Percentiles rank a stretch among this genome's conserved stretches.
These are phyloP conservation scores for Phellinidium pouzarii DNA, from an alignment of 1,284 basidiomycete genomes.

Conservation along the genomic window DNA sequence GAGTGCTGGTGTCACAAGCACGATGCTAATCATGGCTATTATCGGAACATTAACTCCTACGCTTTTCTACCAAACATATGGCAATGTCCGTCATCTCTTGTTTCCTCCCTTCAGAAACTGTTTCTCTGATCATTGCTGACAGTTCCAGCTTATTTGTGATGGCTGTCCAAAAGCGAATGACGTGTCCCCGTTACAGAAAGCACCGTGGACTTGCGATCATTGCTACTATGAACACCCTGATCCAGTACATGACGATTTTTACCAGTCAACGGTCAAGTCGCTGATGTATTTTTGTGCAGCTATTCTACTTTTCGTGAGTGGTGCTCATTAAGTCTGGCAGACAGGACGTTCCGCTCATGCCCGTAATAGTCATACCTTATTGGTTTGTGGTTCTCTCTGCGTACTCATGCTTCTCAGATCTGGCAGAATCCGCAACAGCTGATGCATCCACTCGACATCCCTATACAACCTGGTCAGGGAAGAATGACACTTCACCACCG, in stretches of 20 bases:
- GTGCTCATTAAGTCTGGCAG: not conserved
- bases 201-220: constrained; percentile 81
- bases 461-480: constrained; percentile 37
- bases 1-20: constrained; percentile 96
- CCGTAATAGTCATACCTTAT: constrained; percentile 82
- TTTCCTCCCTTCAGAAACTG: constrained; percentile 4
- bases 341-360: not conserved
- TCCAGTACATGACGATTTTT: constrained; percentile 91
- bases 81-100: constrained; percentile 73
- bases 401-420: constrained; percentile 97
- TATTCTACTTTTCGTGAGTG: constrained; percentile 81
- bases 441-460: constrained; percentile 61
- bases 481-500: constrained; percentile 74
- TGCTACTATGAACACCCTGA: constrained; percentile 96
- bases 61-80: constrained; percentile 97
- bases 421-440: constrained; percentile 97
- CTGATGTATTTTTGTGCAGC: constrained; percentile 94
- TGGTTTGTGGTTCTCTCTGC: constrained; percentile 97
- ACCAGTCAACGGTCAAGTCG: constrained; percentile 88
- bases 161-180: constrained; percentile 65
- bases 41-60: constrained; percentile 96
- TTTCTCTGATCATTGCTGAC: constrained; percentile 19
- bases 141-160: constrained; percentile 92
- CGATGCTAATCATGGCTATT: constrained; percentile 99
- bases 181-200: constrained; percentile 27